A percentile compares a stretch with the other conserved stretches of the same genome.
Evolutionary conservation across 192 early-diverging fungal genomes (phyloP).

Genomic region (Thamnidium elegans): DNA sequence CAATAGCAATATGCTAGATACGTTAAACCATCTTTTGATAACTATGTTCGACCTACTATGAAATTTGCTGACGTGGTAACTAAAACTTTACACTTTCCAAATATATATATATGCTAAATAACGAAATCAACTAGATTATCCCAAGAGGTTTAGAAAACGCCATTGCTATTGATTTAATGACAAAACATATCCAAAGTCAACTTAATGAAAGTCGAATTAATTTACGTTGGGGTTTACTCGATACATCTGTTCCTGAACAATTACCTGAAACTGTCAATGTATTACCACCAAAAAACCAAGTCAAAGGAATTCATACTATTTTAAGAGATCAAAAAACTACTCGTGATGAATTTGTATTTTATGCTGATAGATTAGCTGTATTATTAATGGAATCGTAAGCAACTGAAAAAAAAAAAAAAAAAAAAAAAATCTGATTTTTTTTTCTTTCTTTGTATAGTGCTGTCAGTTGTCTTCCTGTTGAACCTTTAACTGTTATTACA

Average conservation of each 20-base stretch:
- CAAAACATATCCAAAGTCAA: conserved; percentile 84
- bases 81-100: background rate
- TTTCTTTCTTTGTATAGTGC: conserved; percentile 14
- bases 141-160: conserved; percentile 88
- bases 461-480: conserved; percentile 15
- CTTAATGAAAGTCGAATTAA: conserved; percentile 66
- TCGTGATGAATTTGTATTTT: conserved; percentile 89
- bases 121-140: conserved; percentile 59
- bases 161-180: conserved; percentile 89
- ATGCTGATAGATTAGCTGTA: conserved; percentile 83
- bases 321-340: conserved; percentile 67
- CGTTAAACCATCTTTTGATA: conserved; percentile 94
- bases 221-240: conserved; percentile 55
- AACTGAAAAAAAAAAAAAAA: background rate
- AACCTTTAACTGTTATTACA: conserved; percentile 14
- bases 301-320: conserved; percentile 79
- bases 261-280: conserved; percentile 47
- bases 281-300: conserved; percentile 52
- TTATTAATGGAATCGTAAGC: conserved; percentile 79
- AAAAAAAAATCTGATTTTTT: background rate
- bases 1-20: conserved; percentile 81
- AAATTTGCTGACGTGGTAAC: conserved; percentile 85
- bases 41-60: conserved; percentile 88
- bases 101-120: too few relatives aligned
- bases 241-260: conserved; percentile 31